phyloP scores from a whole-genome alignment of 1,139 yeast species.

The Geotrichum restrictum region DNA sequence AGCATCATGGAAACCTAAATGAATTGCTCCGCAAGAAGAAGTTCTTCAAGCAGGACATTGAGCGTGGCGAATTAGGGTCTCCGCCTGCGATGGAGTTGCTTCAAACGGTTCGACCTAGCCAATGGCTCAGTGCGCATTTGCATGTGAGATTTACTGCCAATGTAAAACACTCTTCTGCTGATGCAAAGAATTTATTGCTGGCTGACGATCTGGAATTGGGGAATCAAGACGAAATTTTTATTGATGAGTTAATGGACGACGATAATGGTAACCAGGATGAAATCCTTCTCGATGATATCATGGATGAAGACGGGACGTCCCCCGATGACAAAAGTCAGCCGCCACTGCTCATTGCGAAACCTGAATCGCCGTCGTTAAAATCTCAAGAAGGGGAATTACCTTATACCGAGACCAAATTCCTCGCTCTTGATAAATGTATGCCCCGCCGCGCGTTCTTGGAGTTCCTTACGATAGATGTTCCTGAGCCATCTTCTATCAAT shows the following conservation, averaged over 20 bases:
- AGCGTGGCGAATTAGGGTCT: slow-evolving; percentile 62
- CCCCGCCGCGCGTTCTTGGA: slow-evolving; percentile 57
- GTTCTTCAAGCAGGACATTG: slow-evolving; percentile 62
- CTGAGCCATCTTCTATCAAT: background rate
- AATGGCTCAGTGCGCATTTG: slow-evolving; percentile 88
- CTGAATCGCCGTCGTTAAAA: background rate
- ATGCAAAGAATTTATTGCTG: no score
- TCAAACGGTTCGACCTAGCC: slow-evolving; percentile 52
- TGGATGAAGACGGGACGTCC: background rate
- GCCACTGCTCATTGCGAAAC: background rate
- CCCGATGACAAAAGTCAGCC: background rate
- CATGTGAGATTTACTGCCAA: slow-evolving; percentile 71
- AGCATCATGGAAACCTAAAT: slow-evolving; percentile 54
- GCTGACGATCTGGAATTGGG: background rate
- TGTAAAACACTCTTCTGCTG: slow-evolving; percentile 37
- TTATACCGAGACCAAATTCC: slow-evolving; percentile 49
- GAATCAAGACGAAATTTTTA: slow-evolving; percentile 7
- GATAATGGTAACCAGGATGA: slow-evolving; percentile 38
- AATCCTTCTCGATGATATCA: slow-evolving; percentile 39
- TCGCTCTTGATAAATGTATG: slow-evolving; percentile 82
- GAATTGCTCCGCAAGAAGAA: slow-evolving; percentile 57
- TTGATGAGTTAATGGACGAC: slow-evolving; percentile 26
- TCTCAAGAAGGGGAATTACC: background rate
- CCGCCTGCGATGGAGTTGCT: slow-evolving; percentile 63
- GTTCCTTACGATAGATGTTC: slow-evolving; percentile 36